Evolutionary conservation across 768 basidiomycete species (phyloP), one percentile per base, ranked within the genome.

Genomic region (Boletus tomentosulus): DNA sequence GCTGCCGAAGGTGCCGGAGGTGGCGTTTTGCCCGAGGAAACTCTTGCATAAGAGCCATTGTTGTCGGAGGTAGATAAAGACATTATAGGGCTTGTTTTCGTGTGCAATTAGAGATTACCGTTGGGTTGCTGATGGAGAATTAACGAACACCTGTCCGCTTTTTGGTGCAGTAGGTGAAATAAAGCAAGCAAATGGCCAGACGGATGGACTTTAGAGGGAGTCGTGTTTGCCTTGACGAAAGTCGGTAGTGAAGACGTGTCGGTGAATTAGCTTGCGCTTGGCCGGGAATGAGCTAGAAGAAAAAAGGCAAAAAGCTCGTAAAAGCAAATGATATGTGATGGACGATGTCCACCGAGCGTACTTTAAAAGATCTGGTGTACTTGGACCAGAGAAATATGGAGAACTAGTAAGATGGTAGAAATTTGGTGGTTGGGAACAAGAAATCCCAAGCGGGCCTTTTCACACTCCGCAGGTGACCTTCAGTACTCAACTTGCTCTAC

Each of bases 1-100:
- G 89, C 91, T 58, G 91, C 90, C 53, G 91, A 93, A 52, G 91
- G 91, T 15, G 90, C 91, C 50, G 91, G 90, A 56, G 90, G 90
- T 56, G 91, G 90, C 2, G 90, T 93, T 74, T 92, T 93, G 57
- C 91, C 91, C 66, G 89, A 86, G 59, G 87, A 78, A 69, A 81
- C 83, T 78, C 88, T 85, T 64, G 86, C 80, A 82, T 87, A 90
- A 75, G 87, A 80, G 77, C 78, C 78, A 76, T 80, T 83, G 79
- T 81, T 87, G 83, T 90, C 87, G 70, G 81, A 78, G 71, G 88
- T 82, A 71, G 89, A 89, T 81, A 92, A 84, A 78, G 90, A 91
- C 90, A 92, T 92, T 88, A 87, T 87, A 87, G 75, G 73, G 68
- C 71, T 76, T 64, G 60, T 67, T 72, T 68, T 72, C 57, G 69